These are phyloP conservation scores for Ehretia macrophylla DNA, from an alignment of 257 asterid species.

Conservation along the genomic window DNA sequence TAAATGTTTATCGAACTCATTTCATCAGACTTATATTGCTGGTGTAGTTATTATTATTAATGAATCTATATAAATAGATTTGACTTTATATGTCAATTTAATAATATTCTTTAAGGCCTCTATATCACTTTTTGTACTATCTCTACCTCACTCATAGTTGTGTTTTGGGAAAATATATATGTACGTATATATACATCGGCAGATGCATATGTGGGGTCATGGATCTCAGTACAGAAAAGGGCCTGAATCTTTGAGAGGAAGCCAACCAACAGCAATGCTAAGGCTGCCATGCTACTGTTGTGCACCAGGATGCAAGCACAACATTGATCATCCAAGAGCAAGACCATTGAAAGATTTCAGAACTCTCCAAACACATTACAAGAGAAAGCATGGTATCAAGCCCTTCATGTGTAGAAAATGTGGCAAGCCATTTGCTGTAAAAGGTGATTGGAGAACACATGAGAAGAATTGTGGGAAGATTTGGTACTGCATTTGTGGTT, in stretches of 20 bases:
- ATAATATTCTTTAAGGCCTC: too few relatives aligned
- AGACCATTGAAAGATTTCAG: conserved; percentile 2
- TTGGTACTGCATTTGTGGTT: conserved; percentile 6
- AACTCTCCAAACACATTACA: conserved; percentile 6
- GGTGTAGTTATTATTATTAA: too few relatives aligned
- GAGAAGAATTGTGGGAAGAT: conserved; percentile 3
- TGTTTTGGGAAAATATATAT: neutral
- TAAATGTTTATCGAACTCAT: too few relatives aligned
- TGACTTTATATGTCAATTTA: neutral
- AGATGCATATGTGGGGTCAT: conserved; percentile 8
- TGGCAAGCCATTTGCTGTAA: conserved; percentile 3
- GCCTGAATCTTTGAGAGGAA: conserved; percentile 2
- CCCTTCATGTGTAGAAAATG: conserved; percentile 3
- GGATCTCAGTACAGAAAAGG: conserved; percentile 8
- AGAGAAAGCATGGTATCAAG: conserved; percentile 3
- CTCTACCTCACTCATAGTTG: too few relatives aligned
- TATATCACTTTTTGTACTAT: too few relatives aligned
- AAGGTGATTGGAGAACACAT: conserved; percentile 6
- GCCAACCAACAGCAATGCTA: conserved; percentile 3
- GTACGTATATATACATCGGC: neutral
- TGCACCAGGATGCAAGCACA: conserved; percentile 3
- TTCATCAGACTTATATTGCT: too few relatives aligned
- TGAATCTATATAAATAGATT: too few relatives aligned
- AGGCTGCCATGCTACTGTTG: conserved; percentile 4
- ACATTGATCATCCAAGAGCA: conserved; percentile 4